phyloP scores from a whole-genome alignment of 306 rosid species.

The Vigna unguiculata region DNA sequence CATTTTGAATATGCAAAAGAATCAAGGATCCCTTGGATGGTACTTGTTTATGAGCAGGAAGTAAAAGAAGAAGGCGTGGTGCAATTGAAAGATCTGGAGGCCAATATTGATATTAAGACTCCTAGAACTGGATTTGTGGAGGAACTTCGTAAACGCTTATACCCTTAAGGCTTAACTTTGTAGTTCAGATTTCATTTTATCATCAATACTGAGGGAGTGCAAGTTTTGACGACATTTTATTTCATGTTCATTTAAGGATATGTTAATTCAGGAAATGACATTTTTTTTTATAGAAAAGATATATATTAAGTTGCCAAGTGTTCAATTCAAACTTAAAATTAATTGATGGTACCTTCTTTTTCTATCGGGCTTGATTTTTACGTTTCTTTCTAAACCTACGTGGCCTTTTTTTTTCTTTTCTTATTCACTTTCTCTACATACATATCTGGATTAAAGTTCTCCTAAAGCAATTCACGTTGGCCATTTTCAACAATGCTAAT shows the following conservation, averaged over 20 bases:
- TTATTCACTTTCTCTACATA: not conserved
- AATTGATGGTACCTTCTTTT: not conserved
- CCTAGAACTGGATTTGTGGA: conserved; percentile 63
- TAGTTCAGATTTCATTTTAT: not conserved
- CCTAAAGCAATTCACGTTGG: not conserved
- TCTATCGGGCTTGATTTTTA: not conserved
- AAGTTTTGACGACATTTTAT: not conserved
- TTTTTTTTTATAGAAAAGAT: not conserved
- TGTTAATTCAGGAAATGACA: not conserved
- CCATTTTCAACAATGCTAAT: not conserved
- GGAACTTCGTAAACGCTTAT: conserved; percentile 65
- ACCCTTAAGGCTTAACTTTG: conserved; percentile 29
- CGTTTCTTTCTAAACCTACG: not conserved
- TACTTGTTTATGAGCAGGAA: conserved; percentile 78
- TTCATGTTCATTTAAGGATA: not conserved
- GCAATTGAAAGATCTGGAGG: conserved; percentile 61
- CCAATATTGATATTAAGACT: conserved; percentile 50
- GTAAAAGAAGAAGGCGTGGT: conserved; percentile 68
- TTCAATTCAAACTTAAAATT: not conserved
- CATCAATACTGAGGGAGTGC: not conserved
- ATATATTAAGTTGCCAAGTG: not conserved
- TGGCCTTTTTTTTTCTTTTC: not conserved
- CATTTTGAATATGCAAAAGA: conserved; percentile 81
- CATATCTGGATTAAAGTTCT: not conserved
- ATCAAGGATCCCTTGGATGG: conserved; percentile 87